Base-by-base conservation (phyloP, 306 rosid species). In the Castanea mollissima region DNA sequence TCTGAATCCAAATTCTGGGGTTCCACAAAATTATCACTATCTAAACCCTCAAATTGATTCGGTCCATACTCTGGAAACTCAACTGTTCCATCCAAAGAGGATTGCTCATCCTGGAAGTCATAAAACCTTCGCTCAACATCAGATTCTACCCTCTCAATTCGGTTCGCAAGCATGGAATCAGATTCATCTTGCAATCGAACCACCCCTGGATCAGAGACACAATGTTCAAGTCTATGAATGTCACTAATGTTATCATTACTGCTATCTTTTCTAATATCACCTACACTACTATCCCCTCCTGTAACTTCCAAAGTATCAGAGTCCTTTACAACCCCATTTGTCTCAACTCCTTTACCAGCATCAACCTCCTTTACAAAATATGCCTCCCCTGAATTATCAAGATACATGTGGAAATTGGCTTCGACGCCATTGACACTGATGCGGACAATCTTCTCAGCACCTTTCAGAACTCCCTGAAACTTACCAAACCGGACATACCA, bases 401-500 rank as follows among this genome's bases (percentile, higher is more conserved):
- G 97, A 82, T 85, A 89, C 99, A 94, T 94, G 64, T 91, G 98
- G 77, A 94, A 94, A 75, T 90, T 86, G 32, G 97, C 91, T 77
- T 94, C 95, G 16, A 81, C 80, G 27, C 92, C 97, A 85, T 94
- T 94, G 73, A 94, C 99, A 72, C 85, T 78, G 38, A 94, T 90
- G 31, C 76, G 65, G 49, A 94, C 98, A 80, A 91, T 71, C 86
- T 94, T 92, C 79, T 94, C 98, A 3, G 89, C 87, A 68, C 97
- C 97, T 85, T 94, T 94, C 4, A 94, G 87, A 86, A 94, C 99
- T 55, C 99, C 99, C 84, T 94, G 99, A 83, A 94, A 94, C 75
- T 94, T 94, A 82, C 99, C 99, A 77, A 94, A 94, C 55, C 98
- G 82, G 75, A 94, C 99, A 55, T 94, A 92, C 99, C 99, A 94